phyloP scores from a whole-genome alignment of 257 asterid species.

The Nicotiana benthamiana region DNA sequence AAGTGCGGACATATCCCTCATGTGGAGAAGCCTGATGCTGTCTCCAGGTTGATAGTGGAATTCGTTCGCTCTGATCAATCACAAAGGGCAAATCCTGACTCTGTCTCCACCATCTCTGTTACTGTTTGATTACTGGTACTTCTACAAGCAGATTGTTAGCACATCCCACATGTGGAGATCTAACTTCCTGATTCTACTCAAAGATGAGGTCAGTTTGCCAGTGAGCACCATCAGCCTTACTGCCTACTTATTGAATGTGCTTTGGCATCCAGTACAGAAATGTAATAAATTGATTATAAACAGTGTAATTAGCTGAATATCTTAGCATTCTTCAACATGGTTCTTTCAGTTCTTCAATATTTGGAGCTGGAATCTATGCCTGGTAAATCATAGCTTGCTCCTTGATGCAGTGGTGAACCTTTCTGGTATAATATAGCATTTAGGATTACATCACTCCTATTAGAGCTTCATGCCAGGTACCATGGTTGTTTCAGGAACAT shows the following conservation, averaged over 20 bases:
- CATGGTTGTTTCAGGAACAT: not conserved
- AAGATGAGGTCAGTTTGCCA: not conserved
- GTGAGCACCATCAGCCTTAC: not conserved
- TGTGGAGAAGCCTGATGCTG: constrained; percentile 77
- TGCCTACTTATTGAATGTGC: not conserved
- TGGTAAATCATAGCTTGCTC: not conserved
- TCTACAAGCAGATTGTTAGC: not conserved
- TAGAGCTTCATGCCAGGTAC: not conserved
- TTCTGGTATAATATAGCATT: not conserved
- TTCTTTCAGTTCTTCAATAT: not conserved
- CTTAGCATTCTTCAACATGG: not conserved
- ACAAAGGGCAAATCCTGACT: not conserved
- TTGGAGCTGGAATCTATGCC: not conserved
- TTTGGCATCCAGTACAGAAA: not conserved
- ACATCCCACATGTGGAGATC: not conserved
- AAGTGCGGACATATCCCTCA: constrained; percentile 94
- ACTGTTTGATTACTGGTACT: not conserved
- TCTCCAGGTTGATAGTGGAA: constrained; percentile 48
- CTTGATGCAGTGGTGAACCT: not conserved
- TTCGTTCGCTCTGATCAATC: constrained; percentile 33
- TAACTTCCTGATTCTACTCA: not conserved
- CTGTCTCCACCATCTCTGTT: not conserved
- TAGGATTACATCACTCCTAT: not conserved
- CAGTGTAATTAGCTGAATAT: not conserved
- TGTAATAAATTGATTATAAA: not conserved